Conservation (phyloP, 352 stramenopile species). For the Achlya hypogyna region DNA sequence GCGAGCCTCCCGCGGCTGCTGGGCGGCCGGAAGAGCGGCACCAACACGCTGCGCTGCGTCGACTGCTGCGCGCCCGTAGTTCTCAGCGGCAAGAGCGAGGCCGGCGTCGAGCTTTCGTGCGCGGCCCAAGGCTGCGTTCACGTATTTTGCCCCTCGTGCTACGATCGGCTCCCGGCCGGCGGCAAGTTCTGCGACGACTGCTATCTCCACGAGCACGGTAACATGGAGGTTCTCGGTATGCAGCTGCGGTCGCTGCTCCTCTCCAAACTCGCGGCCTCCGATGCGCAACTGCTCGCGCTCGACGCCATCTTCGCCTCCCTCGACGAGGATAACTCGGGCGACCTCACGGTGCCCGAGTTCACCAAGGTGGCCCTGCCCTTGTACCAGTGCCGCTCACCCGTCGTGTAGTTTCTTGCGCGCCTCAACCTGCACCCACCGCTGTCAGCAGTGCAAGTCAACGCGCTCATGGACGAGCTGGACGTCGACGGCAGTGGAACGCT, state of each 20-base stretch:
- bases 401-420: constrained; percentile 23
- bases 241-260: constrained; percentile 55
- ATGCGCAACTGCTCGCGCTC: constrained; percentile 20
- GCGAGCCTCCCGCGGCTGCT: constrained; percentile 50
- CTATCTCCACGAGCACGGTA: constrained; percentile 49
- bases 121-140: constrained; percentile 50
- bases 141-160: constrained; percentile 49
- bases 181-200: constrained; percentile 68
- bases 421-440: constrained; percentile 49
- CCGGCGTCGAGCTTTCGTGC: constrained; percentile 24
- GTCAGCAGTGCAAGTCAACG: constrained; percentile 34
- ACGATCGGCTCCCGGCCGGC: constrained; percentile 29
- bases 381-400: not conserved
- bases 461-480: constrained; percentile 57
- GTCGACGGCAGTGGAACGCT: constrained; percentile 58
- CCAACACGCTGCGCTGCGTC: constrained; percentile 38
- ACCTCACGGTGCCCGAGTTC: constrained; percentile 51
- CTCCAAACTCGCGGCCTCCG: constrained; percentile 24
- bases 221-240: constrained; percentile 40
- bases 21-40: constrained; percentile 61
- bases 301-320: constrained; percentile 46
- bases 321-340: constrained; percentile 50
- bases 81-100: constrained; percentile 26
- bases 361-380: constrained; percentile 22
- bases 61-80: constrained; percentile 42